Conservation (phyloP, 2,329 filamentous ascomycete species). For the Elsinoe perseae region DNA sequence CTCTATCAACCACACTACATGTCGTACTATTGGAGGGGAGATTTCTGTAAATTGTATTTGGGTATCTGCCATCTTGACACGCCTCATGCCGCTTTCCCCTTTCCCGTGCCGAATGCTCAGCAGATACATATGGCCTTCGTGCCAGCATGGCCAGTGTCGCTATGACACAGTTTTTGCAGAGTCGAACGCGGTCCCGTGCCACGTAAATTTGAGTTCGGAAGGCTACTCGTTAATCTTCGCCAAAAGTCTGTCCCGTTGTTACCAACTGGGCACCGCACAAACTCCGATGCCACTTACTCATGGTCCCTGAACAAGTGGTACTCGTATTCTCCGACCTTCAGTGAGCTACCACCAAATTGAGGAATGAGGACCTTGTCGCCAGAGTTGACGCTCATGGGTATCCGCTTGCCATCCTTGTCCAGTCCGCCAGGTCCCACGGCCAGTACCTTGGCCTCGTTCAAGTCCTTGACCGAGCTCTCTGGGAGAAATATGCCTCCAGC, state of each 20-base stretch:
- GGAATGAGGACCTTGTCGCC: slow-evolving; percentile 96
- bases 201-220: too few relatives aligned
- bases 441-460: slow-evolving; percentile 94
- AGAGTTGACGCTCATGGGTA: slow-evolving; percentile 70
- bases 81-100: not conserved
- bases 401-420: slow-evolving; percentile 81
- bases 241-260: slow-evolving; percentile 60
- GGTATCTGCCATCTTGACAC: not conserved
- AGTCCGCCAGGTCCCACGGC: slow-evolving; percentile 85
- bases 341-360: slow-evolving; percentile 87
- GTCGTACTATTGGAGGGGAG: slow-evolving; percentile 2
- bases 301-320: slow-evolving; percentile 93
- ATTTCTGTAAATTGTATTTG: slow-evolving; percentile 11
- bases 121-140: not conserved
- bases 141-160: not conserved
- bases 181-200: too few relatives aligned
- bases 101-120: not conserved
- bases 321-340: slow-evolving; percentile 97
- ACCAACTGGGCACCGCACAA: not conserved
- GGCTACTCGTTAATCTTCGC: slow-evolving; percentile 99
- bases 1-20: too few relatives aligned
- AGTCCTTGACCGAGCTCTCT: slow-evolving; percentile 92
- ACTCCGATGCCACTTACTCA: slow-evolving; percentile 56
- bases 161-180: not conserved
- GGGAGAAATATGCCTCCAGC: slow-evolving; percentile 96